Percentiles rank a stretch among this genome's conserved stretches.
These are phyloP conservation scores for Fusarium ambrosium DNA, from an alignment of 2,329 filamentous ascomycete species.

Conservation along the genomic window DNA sequence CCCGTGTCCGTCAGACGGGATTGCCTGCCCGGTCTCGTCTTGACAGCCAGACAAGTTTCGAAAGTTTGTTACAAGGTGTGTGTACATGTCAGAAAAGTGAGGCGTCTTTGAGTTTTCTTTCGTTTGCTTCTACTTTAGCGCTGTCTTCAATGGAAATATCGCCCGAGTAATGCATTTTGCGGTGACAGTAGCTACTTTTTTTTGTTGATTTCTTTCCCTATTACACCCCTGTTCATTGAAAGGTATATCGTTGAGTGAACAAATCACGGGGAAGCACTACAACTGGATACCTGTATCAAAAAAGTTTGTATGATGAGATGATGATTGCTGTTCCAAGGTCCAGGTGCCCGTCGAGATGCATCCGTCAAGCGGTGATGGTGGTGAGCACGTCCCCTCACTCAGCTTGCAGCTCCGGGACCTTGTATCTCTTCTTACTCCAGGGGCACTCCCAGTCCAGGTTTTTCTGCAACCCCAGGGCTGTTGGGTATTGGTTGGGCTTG, in stretches of 20 bases:
- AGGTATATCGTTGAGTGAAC: conserved; percentile 3
- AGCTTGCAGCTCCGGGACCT: conserved; percentile 6
- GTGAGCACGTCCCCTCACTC: conserved; percentile 22
- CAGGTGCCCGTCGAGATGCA: conserved; percentile 5
- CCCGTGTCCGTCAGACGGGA: conserved; percentile 5
- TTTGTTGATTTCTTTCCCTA: neutral
- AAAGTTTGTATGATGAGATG: conserved; percentile 6
- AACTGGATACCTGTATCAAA: neutral
- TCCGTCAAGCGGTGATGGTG: conserved; percentile 30
- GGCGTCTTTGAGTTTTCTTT: conserved; percentile 1
- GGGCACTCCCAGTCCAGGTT: neutral
- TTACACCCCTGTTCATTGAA: conserved; percentile 15
- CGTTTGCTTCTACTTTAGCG: neutral
- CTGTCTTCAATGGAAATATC: neutral
- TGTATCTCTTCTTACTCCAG: neutral
- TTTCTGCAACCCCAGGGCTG: neutral
- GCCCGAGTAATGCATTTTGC: conserved; percentile 2
- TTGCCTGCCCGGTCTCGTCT: neutral
- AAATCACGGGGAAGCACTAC: neutral
- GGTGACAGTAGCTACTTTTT: conserved; percentile 1
- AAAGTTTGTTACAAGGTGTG: neutral
- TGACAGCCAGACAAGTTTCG: neutral
- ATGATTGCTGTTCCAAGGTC: conserved; percentile 10
- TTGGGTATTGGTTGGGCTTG: neutral
- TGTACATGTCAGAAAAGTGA: neutral